Evolutionary conservation across 2,329 filamentous ascomycete genomes (phyloP), one percentile per base, ranked within the genome.

Genomic region (Xylariomycetidae sp.): DNA sequence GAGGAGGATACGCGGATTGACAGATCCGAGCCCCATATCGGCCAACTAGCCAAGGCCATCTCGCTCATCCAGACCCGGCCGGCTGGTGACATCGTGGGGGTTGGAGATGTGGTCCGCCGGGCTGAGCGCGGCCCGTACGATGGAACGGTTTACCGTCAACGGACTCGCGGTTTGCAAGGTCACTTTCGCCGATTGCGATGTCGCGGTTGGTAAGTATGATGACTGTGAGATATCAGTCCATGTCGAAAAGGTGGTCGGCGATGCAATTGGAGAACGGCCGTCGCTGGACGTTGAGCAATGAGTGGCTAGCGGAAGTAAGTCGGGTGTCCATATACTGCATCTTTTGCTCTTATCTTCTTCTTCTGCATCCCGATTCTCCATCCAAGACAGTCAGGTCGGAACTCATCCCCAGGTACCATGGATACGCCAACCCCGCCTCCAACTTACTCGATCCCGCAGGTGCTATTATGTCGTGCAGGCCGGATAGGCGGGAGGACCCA

Each of bases 401-500:
- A 11, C 33, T 27, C 14, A 9, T 12, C 10, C 14, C 26, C 10
- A 9, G 4, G 19, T 19, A n/a, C 33, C 23, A 27, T 25, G 27
- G 18, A 22, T 29, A 6, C n/a, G n/a, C n/a, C n/a, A n/a, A n/a
- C n/a, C n/a, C n/a, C n/a, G n/a, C n/a, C n/a, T n/a, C n/a, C n/a
- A n/a, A n/a, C n/a, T n/a, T n/a, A n/a, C n/a, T n/a, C n/a, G n/a
- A 16, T 27, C n/a, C 12, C 33, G 6, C 27, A 20, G 13, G 11
- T 30, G 9, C 14, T 30, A 13, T 27, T 35, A 9, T 13, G 2
- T 12, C 12, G 27, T 9, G 27, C n/a, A 10, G 33, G 33, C 8
- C 26, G 30, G 20, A 30, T 30, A 6, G 27, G 33, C 4, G 27
- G 33, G 13, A 8, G 20, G 14, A 35, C 26, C 11, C 8, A 30